These are phyloP conservation scores for Didymella exigua DNA, from an alignment of 2,329 filamentous ascomycete genomes.

Conservation along the genomic window DNA sequence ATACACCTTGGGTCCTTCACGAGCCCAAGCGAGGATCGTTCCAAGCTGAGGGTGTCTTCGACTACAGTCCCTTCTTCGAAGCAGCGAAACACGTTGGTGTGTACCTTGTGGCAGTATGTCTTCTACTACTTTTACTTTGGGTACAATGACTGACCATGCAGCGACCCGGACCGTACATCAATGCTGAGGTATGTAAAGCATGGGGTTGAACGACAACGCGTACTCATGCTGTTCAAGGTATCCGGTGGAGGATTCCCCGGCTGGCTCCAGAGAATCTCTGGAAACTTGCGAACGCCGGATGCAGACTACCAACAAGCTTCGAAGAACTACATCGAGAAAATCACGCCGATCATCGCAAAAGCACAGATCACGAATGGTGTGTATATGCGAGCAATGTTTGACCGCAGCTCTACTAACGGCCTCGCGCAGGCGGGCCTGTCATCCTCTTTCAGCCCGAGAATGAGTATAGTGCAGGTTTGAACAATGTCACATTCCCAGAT, in stretches of 20 bases:
- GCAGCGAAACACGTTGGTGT: slow-evolving; percentile 73
- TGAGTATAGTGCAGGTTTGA: slow-evolving; percentile 66
- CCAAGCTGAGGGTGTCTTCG: slow-evolving; percentile 72
- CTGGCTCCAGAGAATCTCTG: slow-evolving; percentile 71
- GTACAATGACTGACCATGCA: slow-evolving; percentile 2
- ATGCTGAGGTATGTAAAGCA: too few relatives aligned
- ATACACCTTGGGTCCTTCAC: slow-evolving; percentile 74
- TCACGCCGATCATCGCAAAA: slow-evolving; percentile 71
- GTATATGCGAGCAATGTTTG: background rate
- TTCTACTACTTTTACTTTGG: background rate
- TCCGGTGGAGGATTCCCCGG: slow-evolving; percentile 78
- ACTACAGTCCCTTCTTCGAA: slow-evolving; percentile 73
- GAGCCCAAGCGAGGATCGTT: slow-evolving; percentile 74
- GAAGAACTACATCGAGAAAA: slow-evolving; percentile 58
- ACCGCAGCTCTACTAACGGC: background rate
- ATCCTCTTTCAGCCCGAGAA: slow-evolving; percentile 81
- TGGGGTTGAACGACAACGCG: too few relatives aligned
- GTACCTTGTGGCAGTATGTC: slow-evolving; percentile 67
- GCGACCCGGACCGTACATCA: slow-evolving; percentile 72
- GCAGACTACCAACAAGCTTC: slow-evolving; percentile 68
- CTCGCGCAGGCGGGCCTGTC: slow-evolving; percentile 61
- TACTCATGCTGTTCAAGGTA: too few relatives aligned
- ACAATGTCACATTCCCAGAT: slow-evolving; percentile 63
- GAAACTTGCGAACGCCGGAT: slow-evolving; percentile 65
- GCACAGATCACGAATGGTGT: slow-evolving; percentile 78